A percentile compares a stretch with the other conserved stretches of the same genome.
These are phyloP conservation scores for Pholiota molesta DNA, from an alignment of 768 basidiomycete genomes.

Conservation along the genomic window DNA sequence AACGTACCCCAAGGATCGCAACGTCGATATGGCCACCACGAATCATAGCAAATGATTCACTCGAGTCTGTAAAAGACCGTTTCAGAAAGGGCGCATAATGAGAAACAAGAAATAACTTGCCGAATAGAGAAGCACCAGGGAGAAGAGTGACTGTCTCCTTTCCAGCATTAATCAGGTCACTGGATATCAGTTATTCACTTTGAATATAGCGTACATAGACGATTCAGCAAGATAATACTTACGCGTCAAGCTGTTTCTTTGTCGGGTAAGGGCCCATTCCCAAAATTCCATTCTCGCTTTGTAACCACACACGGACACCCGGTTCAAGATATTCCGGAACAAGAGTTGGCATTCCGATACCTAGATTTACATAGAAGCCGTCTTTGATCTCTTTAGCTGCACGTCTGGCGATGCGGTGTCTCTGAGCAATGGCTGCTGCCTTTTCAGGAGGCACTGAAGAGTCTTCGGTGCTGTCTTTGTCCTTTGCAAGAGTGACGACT, in stretches of 20 bases:
- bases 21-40: conserved; percentile 95
- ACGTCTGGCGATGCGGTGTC: conserved; percentile 80
- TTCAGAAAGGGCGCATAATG: conserved; percentile 2
- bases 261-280: conserved; percentile 93
- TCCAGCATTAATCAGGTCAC: conserved; percentile 92
- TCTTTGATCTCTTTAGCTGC: conserved; percentile 90
- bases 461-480: conserved; percentile 30
- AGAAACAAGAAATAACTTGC: conserved; percentile 41
- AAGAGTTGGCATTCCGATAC: conserved; percentile 91
- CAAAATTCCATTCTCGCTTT: conserved; percentile 90
- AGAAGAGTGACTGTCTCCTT: conserved; percentile 94
- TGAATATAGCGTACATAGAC: neutral
- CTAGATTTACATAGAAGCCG: conserved; percentile 87
- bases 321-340: conserved; percentile 78
- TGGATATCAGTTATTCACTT: conserved; percentile 28
- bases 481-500: conserved; percentile 66
- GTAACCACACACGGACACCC: conserved; percentile 83
- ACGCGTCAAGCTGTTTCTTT: conserved; percentile 79
- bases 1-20: conserved; percentile 85
- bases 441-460: conserved; percentile 47
- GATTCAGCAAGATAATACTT: conserved; percentile 31
- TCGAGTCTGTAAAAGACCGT: conserved; percentile 59
- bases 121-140: conserved; percentile 91
- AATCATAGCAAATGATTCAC: conserved; percentile 97
- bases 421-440: conserved; percentile 52